Evolutionary conservation across 2,329 filamentous ascomycete genomes (phyloP), one percentile per base, ranked within the genome.

Genomic region (Diplodia sapinea): DNA sequence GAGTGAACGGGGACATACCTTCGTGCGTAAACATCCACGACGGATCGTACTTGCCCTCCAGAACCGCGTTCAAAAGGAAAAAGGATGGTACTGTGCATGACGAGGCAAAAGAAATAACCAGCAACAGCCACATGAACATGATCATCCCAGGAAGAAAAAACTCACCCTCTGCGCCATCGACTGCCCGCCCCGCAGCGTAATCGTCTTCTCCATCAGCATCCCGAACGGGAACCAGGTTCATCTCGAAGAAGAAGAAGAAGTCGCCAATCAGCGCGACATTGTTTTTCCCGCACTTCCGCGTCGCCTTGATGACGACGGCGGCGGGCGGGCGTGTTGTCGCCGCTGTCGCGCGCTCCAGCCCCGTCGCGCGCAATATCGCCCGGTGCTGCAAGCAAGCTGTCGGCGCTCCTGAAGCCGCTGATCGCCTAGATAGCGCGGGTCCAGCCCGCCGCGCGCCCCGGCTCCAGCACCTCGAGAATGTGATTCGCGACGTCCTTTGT

Each of bases 1-100:
- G 15, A 40, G 9, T 40, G 33, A 56, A 38, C 20, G 31, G n/a
- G 5, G 3, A 26, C 54, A 40, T n/a, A 56, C n/a, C 54, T 56
- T 56, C 33, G 9, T 56, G 33, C 5, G 54, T 56, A n/a, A 56
- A 56, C 54, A 56, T 56, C 26, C 15, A 56, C n/a, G 54, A 56
- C 1, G 54, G 54, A 31, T 56, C 54, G 54, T 56, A 56, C n/a
- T 56, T 71, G 0, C 71, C 73, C 26, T 74, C 50, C 6, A 73
- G 65, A 1, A 71, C 71, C 13, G 76, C 47, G 29, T 77, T 70
- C 13, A 40, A 33, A 8, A 56, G 33, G 11, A 23, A 56, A 2
- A 56, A 2, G 54, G 33, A n/a, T 56, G 54, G 31, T 56, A 77
- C 76, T 77, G 4, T 26, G 52, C 68, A 36, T n/a, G n/a, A n/a